Percentiles rank a stretch among this genome's conserved stretches.
Evolutionary conservation across 257 asterid species (phyloP).

Genomic region (Petunia secreta): DNA sequence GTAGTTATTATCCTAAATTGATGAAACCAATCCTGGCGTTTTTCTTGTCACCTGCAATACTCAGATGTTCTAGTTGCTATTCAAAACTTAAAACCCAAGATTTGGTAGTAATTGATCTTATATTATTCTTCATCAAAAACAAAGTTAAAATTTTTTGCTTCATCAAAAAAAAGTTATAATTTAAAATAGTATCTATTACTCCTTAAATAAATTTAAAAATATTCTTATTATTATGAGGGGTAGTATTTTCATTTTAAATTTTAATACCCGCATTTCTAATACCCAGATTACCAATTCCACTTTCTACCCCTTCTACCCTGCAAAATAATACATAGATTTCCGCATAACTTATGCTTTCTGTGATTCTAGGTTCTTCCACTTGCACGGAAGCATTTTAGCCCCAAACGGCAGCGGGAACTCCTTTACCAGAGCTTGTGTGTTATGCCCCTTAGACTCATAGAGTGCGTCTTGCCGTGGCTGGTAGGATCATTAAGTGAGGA

Average conservation of each 20-base stretch:
- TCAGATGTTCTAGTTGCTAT: not conserved
- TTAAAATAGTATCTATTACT: not conserved
- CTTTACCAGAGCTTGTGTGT: conserved; percentile 90
- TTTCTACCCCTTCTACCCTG: too few species aligned
- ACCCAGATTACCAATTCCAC: too few species aligned
- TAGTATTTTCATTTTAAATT: too few species aligned
- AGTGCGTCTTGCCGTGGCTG: conserved; percentile 96
- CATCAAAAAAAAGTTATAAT: too few species aligned
- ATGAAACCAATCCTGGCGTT: conserved; percentile 16
- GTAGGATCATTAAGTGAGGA: conserved; percentile 80
- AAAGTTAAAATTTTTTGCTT: too few species aligned
- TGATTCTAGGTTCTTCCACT: conserved; percentile 85
- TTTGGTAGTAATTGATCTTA: conserved; percentile 18
- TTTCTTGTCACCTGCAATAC: not conserved
- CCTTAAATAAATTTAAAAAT: too few species aligned
- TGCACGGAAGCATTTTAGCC: conserved; percentile 79
- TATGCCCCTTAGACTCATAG: conserved; percentile 93
- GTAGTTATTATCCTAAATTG: conserved; percentile 29
- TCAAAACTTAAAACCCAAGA: conserved; percentile 16
- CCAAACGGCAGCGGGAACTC: conserved; percentile 80
- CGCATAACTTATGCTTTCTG: not conserved
- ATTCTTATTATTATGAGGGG: too few species aligned
- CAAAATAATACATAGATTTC: too few species aligned
- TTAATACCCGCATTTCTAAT: too few species aligned
- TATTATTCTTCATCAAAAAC: not conserved